phyloP scores from a whole-genome alignment of 129 eudicot genomes.

The Oenanthe sinensis region DNA sequence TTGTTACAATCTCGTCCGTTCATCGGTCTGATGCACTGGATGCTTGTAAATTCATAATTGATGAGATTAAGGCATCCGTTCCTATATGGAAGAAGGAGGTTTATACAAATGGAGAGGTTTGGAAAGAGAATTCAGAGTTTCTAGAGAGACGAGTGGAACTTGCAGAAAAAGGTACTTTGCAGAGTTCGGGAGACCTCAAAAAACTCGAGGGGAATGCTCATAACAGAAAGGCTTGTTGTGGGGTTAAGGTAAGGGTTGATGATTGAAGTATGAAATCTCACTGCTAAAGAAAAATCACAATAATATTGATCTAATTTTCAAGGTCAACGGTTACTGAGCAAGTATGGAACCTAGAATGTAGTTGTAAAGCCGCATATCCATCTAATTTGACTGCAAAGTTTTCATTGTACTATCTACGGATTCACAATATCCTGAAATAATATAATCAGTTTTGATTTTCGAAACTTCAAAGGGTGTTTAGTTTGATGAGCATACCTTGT shows the following conservation, averaged over 20 bases:
- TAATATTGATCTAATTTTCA: not conserved
- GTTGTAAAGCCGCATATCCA: not conserved
- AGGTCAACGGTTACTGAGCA: not conserved
- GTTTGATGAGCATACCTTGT: not conserved
- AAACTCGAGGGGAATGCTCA: conserved; percentile 30
- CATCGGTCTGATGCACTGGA: conserved; percentile 79
- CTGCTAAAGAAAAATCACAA: not conserved
- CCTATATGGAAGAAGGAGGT: conserved; percentile 99
- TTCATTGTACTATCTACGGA: not conserved
- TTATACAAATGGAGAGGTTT: conserved; percentile 81
- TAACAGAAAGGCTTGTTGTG: conserved; percentile 38
- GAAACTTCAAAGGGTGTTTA: not conserved
- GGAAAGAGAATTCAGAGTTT: conserved; percentile 88
- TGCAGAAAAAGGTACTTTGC: conserved; percentile 16
- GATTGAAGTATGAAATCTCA: conserved; percentile 18
- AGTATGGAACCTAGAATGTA: not conserved
- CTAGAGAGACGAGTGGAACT: conserved; percentile 49
- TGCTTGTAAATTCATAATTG: conserved; percentile 81
- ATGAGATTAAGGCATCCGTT: conserved; percentile 85
- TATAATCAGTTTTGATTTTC: not conserved
- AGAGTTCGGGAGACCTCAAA: conserved; percentile 18
- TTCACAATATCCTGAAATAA: not conserved
- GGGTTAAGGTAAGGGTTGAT: conserved; percentile 47
- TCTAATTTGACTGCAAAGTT: not conserved
- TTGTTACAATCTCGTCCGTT: conserved; percentile 65